Percentiles rank a stretch among this genome's conserved stretches.
Evolutionary conservation across 148 eudicot species (phyloP).

Genomic region (Talinum fruticosum): DNA sequence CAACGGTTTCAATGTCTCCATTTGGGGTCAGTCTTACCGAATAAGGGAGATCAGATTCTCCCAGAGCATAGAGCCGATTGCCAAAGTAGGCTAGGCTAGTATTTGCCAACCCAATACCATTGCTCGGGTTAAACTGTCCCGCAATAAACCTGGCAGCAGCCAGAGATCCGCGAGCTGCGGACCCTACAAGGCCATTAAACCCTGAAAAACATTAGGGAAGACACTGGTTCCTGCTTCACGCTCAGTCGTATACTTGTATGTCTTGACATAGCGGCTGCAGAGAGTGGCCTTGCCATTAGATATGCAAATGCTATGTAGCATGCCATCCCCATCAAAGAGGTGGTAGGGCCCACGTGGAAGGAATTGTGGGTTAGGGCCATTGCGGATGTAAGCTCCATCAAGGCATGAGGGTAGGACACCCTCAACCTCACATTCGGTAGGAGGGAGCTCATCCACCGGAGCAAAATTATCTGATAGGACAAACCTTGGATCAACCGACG

Average conservation of each 20-base stretch:
- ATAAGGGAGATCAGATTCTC: background rate
- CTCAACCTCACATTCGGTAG: constrained; percentile 22
- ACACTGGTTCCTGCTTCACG: constrained; percentile 27
- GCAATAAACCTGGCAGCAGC: constrained; percentile 18
- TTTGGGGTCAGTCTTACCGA: background rate
- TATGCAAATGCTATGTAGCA: constrained; percentile 52
- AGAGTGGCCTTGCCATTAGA: constrained; percentile 50
- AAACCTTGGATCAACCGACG: constrained; percentile 11
- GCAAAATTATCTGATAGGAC: constrained; percentile 5
- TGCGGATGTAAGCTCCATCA: constrained; percentile 61
- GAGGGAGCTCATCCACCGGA: constrained; percentile 9
- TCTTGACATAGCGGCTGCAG: constrained; percentile 56
- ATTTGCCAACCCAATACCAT: background rate
- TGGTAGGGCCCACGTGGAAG: constrained; percentile 63
- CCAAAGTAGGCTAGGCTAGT: background rate
- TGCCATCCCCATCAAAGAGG: constrained; percentile 69
- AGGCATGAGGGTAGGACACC: constrained; percentile 54
- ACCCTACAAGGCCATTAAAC: constrained; percentile 40
- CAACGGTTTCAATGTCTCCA: background rate
- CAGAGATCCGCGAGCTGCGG: constrained; percentile 41
- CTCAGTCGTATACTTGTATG: constrained; percentile 45
- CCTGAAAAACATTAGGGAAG: constrained; percentile 49
- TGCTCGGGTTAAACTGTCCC: background rate
- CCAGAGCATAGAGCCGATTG: background rate
- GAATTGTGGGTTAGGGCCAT: constrained; percentile 71